Evolutionary conservation across 768 basidiomycete species (phyloP).

Genomic region (Roridomyces roridus): DNA sequence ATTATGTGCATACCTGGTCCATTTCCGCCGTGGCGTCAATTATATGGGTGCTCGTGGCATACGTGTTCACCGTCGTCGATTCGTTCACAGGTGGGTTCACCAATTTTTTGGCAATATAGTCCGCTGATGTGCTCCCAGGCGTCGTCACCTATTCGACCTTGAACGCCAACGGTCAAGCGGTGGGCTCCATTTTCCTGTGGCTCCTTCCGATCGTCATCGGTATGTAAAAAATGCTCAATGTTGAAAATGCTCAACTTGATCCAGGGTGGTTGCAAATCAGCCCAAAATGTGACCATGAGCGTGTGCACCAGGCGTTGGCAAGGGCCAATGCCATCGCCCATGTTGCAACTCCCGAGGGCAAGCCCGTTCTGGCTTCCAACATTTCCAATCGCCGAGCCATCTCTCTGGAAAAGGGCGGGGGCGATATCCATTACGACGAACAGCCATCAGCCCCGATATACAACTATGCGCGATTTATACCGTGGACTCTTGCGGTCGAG

Average conservation of each 20-base stretch:
- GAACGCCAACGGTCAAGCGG: conserved; percentile 44
- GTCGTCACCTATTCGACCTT: conserved; percentile 27
- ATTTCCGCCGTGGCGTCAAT: conserved; percentile 24
- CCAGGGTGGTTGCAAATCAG: conserved; percentile 50
- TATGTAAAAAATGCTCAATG: conserved; percentile 31
- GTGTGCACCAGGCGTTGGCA: conserved; percentile 35
- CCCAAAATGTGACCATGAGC: conserved; percentile 45
- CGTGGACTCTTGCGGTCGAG: conserved; percentile 36
- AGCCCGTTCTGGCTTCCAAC: conserved; percentile 13
- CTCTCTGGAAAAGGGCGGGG: conserved; percentile 16
- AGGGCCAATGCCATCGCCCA: conserved; percentile 37
- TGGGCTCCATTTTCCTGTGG: conserved; percentile 36
- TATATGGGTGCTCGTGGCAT: conserved; percentile 21
- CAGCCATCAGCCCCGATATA: conserved; percentile 33
- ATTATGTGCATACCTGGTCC: conserved; percentile 46
- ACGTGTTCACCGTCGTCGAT: conserved; percentile 25
- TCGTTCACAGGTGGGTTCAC: conserved; percentile 16
- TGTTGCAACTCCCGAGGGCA: conserved; percentile 28
- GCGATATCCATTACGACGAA: conserved; percentile 28
- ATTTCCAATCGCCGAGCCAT: conserved; percentile 27
- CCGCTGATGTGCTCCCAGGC: background rate
- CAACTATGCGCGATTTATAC: conserved; percentile 37
- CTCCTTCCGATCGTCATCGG: conserved; percentile 20
- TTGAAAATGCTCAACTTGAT: conserved; percentile 44
- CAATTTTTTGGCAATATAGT: background rate